A percentile compares a stretch with the other conserved stretches of the same genome.
Evolutionary conservation across 108 stramenopile species (phyloP).

Genomic region (Cyclotella kingstonii): DNA sequence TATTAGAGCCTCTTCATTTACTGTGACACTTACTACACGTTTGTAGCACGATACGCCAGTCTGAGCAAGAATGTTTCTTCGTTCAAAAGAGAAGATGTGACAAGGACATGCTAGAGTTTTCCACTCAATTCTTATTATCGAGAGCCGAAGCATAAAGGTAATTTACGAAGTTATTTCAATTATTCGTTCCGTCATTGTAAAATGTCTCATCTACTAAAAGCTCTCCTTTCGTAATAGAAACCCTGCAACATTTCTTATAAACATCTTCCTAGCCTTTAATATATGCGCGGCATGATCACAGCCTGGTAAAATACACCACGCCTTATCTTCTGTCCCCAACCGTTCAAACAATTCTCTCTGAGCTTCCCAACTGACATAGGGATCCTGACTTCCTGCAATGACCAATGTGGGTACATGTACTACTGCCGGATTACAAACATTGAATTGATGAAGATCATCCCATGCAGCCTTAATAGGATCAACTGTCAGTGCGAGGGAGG

Average conservation of each 20-base stretch:
- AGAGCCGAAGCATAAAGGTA: too few species aligned
- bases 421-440: constrained; percentile 73
- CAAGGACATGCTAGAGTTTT: too few species aligned
- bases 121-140: too few species aligned
- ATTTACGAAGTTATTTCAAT: too few species aligned
- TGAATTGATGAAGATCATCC: constrained; percentile 83
- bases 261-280: constrained; percentile 38
- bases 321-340: constrained; percentile 50
- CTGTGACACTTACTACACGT: too few species aligned
- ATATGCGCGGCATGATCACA: constrained; percentile 44
- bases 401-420: constrained; percentile 76
- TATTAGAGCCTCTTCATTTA: too few species aligned
- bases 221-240: constrained; percentile 36
- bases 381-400: constrained; percentile 72
- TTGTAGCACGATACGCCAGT: too few species aligned
- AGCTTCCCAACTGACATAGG: constrained; percentile 64
- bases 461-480: constrained; percentile 85
- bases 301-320: constrained; percentile 24
- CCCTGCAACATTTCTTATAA: constrained; percentile 31
- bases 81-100: too few species aligned
- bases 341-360: constrained; percentile 65
- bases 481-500: constrained; percentile 60
- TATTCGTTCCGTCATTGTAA: background rate
- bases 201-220: constrained; percentile 1
- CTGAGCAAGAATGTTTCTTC: too few species aligned